Conservation (phyloP, 2,329 filamentous ascomycete species). For the Ascochyta fabae region DNA sequence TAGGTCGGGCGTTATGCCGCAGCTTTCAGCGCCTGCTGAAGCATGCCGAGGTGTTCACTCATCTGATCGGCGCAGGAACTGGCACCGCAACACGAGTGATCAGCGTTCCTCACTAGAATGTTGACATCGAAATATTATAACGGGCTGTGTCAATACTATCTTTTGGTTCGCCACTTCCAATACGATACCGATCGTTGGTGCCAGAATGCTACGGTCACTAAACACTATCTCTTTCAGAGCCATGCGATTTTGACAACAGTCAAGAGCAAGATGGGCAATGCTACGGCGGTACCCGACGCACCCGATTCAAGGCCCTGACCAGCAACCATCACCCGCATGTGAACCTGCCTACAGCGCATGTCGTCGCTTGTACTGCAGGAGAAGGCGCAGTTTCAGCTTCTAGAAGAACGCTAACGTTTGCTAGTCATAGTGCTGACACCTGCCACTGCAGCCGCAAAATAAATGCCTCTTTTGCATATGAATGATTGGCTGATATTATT, state of each 20-base stretch:
- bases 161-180: neutral
- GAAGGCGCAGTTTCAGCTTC: slow-evolving; percentile 5
- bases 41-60: neutral
- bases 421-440: slow-evolving; percentile 2
- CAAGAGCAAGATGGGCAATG: neutral
- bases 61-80: neutral
- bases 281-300: neutral
- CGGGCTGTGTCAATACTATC: neutral
- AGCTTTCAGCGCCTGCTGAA: neutral
- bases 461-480: neutral
- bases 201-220: neutral
- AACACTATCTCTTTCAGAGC: neutral
- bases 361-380: neutral
- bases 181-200: neutral
- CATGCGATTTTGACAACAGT: neutral
- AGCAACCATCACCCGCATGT: neutral
- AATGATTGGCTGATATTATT: neutral
- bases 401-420: slow-evolving; percentile 7
- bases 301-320: neutral
- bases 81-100: neutral
- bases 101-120: neutral
- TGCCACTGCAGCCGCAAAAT: neutral
- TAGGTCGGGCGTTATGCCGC: neutral
- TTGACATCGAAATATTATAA: neutral
- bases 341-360: neutral